Conservation (phyloP, 768 basidiomycete genomes). For the Filobasidium wieringae region DNA sequence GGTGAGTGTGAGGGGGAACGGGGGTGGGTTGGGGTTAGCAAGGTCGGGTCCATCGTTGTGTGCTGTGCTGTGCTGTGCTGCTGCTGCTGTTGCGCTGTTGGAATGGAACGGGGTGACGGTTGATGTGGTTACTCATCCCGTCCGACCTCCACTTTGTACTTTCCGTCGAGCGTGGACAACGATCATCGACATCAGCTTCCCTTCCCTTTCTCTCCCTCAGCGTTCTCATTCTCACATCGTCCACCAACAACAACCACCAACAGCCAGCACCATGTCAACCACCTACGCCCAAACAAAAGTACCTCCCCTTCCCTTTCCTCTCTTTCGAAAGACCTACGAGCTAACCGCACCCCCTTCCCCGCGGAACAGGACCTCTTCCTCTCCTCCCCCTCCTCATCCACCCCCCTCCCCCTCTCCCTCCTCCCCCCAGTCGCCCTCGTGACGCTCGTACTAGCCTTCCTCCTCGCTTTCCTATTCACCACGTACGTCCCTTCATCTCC, state of each 20-base stretch:
- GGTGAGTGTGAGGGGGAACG: not conserved
- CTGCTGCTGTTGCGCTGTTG: no score
- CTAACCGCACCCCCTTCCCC: not conserved
- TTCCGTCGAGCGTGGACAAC: no score
- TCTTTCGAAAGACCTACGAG: not conserved
- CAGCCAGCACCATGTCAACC: not conserved
- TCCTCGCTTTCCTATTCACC: not conserved
- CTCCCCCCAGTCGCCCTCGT: not conserved
- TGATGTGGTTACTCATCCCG: no score
- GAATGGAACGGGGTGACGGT: no score
- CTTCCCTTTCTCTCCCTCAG: not conserved
- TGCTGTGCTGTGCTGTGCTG: no score
- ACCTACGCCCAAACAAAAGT: not conserved
- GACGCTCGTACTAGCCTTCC: not conserved
- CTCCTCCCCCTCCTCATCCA: not conserved
- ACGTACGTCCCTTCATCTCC: not conserved
- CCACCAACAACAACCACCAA: not conserved
- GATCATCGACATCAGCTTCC: no score
- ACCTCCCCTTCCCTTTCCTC: not conserved
- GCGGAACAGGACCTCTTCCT: not conserved
- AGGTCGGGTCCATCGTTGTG: not conserved
- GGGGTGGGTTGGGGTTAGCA: not conserved
- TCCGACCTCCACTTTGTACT: no score
- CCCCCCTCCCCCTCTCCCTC: not conserved
- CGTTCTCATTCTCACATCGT: not conserved